A percentile compares a stretch with the other conserved stretches of the same genome.
These are phyloP conservation scores for Xylaria polymorpha DNA, from an alignment of 2,329 filamentous ascomycete species.

Conservation along the genomic window DNA sequence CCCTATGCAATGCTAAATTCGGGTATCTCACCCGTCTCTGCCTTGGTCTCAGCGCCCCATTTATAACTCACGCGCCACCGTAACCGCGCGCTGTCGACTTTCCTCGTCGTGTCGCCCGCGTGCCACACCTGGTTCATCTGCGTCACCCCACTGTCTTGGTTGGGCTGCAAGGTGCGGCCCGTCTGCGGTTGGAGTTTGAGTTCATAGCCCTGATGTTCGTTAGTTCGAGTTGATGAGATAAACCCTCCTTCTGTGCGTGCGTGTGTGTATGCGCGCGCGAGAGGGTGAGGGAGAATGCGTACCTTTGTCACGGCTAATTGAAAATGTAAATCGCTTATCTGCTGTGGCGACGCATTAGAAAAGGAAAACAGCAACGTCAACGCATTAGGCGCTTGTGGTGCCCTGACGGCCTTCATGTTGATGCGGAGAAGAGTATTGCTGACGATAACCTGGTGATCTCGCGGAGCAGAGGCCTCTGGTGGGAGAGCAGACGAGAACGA, in stretches of 20 bases:
- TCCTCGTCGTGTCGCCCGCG: conserved; percentile 73
- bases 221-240: conserved; percentile 1
- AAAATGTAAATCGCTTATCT: conserved; percentile 84
- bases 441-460: conserved; percentile 73
- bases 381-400: conserved; percentile 62
- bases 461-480: conserved; percentile 62
- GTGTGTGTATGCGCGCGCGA: conserved; percentile 10
- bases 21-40: conserved; percentile 87
- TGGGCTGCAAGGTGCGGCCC: conserved; percentile 78
- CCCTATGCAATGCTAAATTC: conserved; percentile 77
- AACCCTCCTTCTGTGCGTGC: not conserved
- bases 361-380: conserved; percentile 83
- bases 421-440: conserved; percentile 78
- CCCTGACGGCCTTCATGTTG: conserved; percentile 75
- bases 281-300: conserved; percentile 42
- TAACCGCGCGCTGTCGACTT: conserved; percentile 85
- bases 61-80: conserved; percentile 89
- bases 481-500: conserved; percentile 90
- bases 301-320: conserved; percentile 96
- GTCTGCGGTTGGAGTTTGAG: conserved; percentile 87
- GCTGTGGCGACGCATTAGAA: conserved; percentile 79
- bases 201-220: conserved; percentile 73
- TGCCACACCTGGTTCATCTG: conserved; percentile 82
- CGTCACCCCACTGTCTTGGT: conserved; percentile 78
- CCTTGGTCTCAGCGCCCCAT: conserved; percentile 72